Evolutionary conservation across 2,329 filamentous ascomycete genomes (phyloP).

Genomic region (Apiospora arundinis): DNA sequence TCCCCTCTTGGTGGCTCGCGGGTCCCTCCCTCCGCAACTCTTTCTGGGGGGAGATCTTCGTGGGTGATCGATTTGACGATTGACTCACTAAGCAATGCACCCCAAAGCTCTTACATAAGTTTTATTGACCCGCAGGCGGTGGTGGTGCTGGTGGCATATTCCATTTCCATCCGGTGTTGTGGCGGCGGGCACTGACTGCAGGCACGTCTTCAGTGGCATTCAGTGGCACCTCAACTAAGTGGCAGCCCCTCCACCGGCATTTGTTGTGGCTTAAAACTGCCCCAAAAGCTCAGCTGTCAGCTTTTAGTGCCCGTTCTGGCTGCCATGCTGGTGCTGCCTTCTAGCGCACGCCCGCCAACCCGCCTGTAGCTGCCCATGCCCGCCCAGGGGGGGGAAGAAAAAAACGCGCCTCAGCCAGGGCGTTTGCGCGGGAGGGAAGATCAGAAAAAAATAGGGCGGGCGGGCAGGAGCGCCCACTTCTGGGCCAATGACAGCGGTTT

Average conservation of each 20-base stretch:
- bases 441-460: background rate
- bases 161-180: background rate
- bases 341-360: background rate
- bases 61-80: background rate
- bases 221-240: no score
- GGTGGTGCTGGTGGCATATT: no score
- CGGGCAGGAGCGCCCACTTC: background rate
- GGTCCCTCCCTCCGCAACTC: slow-evolving; percentile 7
- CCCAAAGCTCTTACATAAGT: background rate
- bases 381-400: background rate
- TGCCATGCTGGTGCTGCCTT: background rate
- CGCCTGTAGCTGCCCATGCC: background rate
- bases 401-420: background rate
- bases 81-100: background rate
- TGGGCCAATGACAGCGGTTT: slow-evolving; percentile 17
- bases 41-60: slow-evolving; percentile 16
- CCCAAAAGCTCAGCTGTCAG: slow-evolving; percentile 5
- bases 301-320: background rate
- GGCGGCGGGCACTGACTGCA: background rate
- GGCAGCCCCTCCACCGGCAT: background rate
- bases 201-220: background rate
- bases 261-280: background rate
- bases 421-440: background rate
- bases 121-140: background rate
- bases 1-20: slow-evolving; percentile 4